Percentiles rank a stretch among this genome's conserved stretches.
These are phyloP conservation scores for Psilocybe tampanensis DNA, from an alignment of 768 basidiomycete species.

Conservation along the genomic window DNA sequence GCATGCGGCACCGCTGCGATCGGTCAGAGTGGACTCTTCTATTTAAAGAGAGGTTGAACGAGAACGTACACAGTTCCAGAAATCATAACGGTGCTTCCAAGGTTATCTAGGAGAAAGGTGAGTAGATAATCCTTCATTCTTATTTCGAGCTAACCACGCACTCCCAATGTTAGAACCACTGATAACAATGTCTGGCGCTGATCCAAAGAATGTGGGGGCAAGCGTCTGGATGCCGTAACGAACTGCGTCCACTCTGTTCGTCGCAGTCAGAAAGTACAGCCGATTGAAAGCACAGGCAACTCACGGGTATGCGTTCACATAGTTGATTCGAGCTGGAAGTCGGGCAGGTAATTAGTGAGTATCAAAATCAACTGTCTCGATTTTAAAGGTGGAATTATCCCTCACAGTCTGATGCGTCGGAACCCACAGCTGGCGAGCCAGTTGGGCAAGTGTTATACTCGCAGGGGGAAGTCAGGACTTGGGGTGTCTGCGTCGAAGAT, in stretches of 20 bases:
- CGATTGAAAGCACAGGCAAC: constrained; percentile 1
- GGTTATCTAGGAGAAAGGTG: constrained; percentile 28
- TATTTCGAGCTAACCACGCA: constrained; percentile 18
- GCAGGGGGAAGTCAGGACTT: constrained; percentile 35
- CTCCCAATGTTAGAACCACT: constrained; percentile 50
- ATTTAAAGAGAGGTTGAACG: background rate
- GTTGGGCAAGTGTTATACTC: constrained; percentile 49
- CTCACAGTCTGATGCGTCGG: constrained; percentile 41
- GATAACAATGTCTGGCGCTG: constrained; percentile 45
- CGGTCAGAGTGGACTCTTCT: background rate
- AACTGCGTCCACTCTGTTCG: constrained; percentile 31
- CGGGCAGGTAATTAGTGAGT: too few species aligned
- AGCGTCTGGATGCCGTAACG: constrained; percentile 47
- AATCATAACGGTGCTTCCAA: constrained; percentile 29
- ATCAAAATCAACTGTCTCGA: too few species aligned
- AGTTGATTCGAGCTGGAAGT: constrained; percentile 33
- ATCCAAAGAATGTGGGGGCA: constrained; percentile 41
- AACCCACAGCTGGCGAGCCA: constrained; percentile 46
- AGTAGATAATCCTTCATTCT: background rate
- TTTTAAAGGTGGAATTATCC: too few species aligned
- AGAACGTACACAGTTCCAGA: constrained; percentile 47
- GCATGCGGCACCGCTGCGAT: constrained; percentile 47
- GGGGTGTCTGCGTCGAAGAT: constrained; percentile 39
- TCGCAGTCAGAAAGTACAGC: background rate
- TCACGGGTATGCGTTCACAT: constrained; percentile 39